Base-by-base conservation (phyloP, 2,329 filamentous ascomycete species). In the Colletotrichum gloeosporioides region DNA sequence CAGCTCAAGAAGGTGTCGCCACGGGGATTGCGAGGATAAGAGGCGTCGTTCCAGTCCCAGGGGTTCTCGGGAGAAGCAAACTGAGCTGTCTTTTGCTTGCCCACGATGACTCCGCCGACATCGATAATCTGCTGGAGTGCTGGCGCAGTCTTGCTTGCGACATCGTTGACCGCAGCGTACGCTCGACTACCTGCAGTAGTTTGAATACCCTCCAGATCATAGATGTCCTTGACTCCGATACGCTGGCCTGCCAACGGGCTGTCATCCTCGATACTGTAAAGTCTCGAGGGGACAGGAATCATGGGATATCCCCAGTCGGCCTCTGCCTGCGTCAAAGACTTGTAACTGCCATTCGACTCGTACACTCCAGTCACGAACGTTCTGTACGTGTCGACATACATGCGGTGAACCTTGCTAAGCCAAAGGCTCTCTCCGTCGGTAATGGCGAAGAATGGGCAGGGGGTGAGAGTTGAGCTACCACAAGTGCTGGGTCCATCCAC, bases 41-140 rank as follows among this genome's bases (percentile, higher is more conserved):
- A 80, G 7, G 79, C 80, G 27, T 87, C 86, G 2, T 84, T 73
- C 85, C 85, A 87, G 70, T 92, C 89, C 5, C 87, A 89, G 4
- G 88, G 85, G 18, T 80, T 79, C 62, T 75, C 71, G 8, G 83
- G 82, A 7, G 84, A 80, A 15, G 86, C 86, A 66, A 91, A 87
- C 77, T 89, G 88, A 2, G 87, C 84, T 4, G 86, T 86, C 77
- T 89, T 90, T 27, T 88, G 89, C 82, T 90, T 91, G 4, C 90
- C 89, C 31, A 91, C 83, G 13, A 91, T 80, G 10, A 90, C 82
- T 0, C 91, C 92, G 1, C 93, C 93, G 4, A 90, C 87, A 69
- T 92, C 88, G 5, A 94, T 86, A 1, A 95, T 82, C 3, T 86
- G 85, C 67, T 91, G 89, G 0, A 92, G 87, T 2, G 89, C 85